Evolutionary conservation across 176 grass and related monocot species (phyloP), one percentile per base, ranked within the genome.

Genomic region (Carex cristatella): DNA sequence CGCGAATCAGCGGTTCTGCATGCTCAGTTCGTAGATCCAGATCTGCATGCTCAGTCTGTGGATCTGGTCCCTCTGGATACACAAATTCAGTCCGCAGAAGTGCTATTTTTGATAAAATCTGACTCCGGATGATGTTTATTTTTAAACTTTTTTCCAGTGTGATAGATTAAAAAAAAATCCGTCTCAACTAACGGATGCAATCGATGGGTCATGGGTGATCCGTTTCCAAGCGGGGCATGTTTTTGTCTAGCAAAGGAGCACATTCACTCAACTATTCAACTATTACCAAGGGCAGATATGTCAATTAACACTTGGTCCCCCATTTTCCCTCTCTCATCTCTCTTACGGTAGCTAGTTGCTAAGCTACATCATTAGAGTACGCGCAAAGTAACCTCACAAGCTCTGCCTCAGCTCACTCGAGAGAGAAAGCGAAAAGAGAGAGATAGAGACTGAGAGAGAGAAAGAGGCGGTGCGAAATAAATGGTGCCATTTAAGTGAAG

Each of bases 371-470:
- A 83, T 14, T 69, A 83, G 46, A 65, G 61, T 63, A 81, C 37
- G 61, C 79, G 56, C 79, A 63, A 81, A 81, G 79, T 49, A 65
- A 81, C 79, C 79, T 81, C 79, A 61, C 77, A 74, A 74, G 70
- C 77, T 40, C 57, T 38, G 32, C 54, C 77, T 80, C 53, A 80
- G 31, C 77, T 81, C 79, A 81, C 59, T 81, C 42, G 80, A 82
- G 33, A 82, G 60, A 82, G 79, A 81, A 14, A 61, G 58, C 2
- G 35, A n/a, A 46, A 4, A 81, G 59, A 81, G 58, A 83, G 8
- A 33, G 38, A 33, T 27, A 54, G n/a, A 75, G 71, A 82, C 14
- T 19, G 59, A 35, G 33, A 46, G 60, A 82, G 59, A 82, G 61
- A 83, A 3, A 68, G 81, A 83, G 81, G 61, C 74, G 74, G 74